Evolutionary conservation across 108 stramenopile genomes (phyloP).

Genomic region (Nitzschia sp.): DNA sequence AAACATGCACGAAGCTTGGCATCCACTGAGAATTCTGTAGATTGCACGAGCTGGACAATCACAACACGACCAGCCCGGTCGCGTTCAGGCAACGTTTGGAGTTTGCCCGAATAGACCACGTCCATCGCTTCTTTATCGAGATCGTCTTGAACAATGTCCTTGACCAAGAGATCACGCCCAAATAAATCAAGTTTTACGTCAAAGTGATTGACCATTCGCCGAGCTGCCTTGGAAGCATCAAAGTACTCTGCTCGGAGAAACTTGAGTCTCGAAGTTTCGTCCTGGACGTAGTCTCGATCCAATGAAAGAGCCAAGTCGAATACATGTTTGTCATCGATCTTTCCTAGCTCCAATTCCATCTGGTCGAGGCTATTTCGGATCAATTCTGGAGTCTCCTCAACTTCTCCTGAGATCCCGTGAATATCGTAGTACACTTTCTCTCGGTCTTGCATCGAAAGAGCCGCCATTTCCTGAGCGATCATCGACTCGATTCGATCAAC

Average conservation of each 20-base stretch:
- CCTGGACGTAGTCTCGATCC: conserved; percentile 3
- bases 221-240: conserved; percentile 4
- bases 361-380: background rate
- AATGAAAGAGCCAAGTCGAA: too few relatives aligned
- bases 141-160: conserved; percentile 15
- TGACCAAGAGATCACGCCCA: conserved; percentile 8
- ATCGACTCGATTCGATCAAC: background rate
- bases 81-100: background rate
- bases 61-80: conserved; percentile 21
- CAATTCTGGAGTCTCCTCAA: conserved; percentile 3
- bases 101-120: conserved; percentile 6
- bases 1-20: background rate
- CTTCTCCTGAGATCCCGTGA: conserved; percentile 21
- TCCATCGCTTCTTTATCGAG: conserved; percentile 7
- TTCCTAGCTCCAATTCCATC: background rate
- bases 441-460: conserved; percentile 24
- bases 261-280: background rate
- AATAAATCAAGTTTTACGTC: conserved; percentile 24
- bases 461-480: conserved; percentile 26
- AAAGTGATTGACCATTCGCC: conserved; percentile 16
- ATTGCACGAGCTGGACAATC: background rate
- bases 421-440: conserved; percentile 32
- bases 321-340: background rate
- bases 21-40: background rate
- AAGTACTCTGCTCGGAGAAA: conserved; percentile 28